Conservation (phyloP, 495 filamentous ascomycete genomes). For the Lepraria neglecta region DNA sequence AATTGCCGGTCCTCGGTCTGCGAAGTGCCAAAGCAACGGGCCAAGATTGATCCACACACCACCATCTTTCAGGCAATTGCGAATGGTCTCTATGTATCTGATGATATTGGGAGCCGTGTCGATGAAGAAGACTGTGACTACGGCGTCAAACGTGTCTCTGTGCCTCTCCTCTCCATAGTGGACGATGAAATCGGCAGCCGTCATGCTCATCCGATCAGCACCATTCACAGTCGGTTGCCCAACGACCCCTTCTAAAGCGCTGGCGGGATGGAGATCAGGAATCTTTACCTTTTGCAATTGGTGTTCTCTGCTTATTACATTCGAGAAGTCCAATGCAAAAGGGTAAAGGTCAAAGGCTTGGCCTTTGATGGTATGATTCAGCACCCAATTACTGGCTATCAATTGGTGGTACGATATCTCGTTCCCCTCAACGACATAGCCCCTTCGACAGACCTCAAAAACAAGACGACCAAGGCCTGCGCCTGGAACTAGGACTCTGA, state of each 20-base stretch:
- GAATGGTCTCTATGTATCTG: constrained; percentile 76
- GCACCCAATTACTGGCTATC: constrained; percentile 75
- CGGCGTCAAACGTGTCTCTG: constrained; percentile 63
- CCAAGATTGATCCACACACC: constrained; percentile 87
- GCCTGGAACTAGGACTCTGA: constrained; percentile 78
- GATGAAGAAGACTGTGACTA: constrained; percentile 89
- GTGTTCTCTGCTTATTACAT: constrained; percentile 60
- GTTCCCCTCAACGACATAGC: constrained; percentile 78
- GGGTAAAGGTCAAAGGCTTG: constrained; percentile 58
- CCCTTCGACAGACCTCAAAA: constrained; percentile 72
- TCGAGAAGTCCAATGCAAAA: constrained; percentile 75
- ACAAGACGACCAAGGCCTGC: constrained; percentile 83
- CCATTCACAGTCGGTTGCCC: constrained; percentile 23
- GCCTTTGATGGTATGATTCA: constrained; percentile 60
- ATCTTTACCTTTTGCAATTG: constrained; percentile 65
- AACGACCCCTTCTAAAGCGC: constrained; percentile 38
- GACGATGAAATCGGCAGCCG: constrained; percentile 73
- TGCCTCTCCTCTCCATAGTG: constrained; percentile 59
- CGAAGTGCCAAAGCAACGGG: constrained; percentile 87
- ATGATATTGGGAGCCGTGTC: constrained; percentile 94
- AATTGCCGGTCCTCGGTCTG: constrained; percentile 30
- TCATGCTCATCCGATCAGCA: constrained; percentile 72
- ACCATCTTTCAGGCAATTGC: constrained; percentile 65
- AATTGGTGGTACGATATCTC: constrained; percentile 95
- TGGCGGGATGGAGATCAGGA: constrained; percentile 69